Conservation (phyloP, 768 basidiomycete species). For the Suillus subaureus region DNA sequence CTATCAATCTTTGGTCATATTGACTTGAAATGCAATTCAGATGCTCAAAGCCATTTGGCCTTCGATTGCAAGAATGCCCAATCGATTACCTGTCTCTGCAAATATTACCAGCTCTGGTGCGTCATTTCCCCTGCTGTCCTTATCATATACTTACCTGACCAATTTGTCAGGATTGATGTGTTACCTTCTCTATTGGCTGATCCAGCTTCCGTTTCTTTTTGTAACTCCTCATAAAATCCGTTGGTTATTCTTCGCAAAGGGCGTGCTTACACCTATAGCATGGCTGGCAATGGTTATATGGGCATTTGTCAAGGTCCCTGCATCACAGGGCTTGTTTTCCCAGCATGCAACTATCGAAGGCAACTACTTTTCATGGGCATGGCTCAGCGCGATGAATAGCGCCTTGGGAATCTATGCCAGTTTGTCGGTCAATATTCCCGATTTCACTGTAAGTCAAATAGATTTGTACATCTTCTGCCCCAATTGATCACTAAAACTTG, state of each 20-base stretch:
- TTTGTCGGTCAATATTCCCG: constrained; percentile 79
- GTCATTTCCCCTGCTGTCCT: constrained; percentile 14
- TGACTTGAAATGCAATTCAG: constrained; percentile 14
- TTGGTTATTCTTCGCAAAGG: constrained; percentile 75
- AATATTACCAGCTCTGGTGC: constrained; percentile 65
- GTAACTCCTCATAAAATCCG: constrained; percentile 78
- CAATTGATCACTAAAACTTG: constrained; percentile 8
- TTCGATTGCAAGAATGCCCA: constrained; percentile 62
- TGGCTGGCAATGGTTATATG: constrained; percentile 78
- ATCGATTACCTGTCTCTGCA: constrained; percentile 56
- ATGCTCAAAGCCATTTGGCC: constrained; percentile 90
- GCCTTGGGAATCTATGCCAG: constrained; percentile 76
- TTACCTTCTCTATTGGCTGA: constrained; percentile 77
- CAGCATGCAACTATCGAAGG: constrained; percentile 57
- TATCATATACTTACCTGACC: neutral
- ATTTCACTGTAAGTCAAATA: constrained; percentile 59
- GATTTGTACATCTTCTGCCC: neutral
- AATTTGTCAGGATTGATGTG: constrained; percentile 58
- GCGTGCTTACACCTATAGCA: constrained; percentile 60
- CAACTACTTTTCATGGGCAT: constrained; percentile 66
- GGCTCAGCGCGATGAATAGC: constrained; percentile 77
- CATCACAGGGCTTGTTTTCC: constrained; percentile 58
- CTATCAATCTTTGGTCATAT: neutral
- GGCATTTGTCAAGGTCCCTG: constrained; percentile 70
- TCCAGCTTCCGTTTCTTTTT: constrained; percentile 76